Evolutionary conservation across 192 early-diverging fungal genomes (phyloP), one percentile per base, ranked within the genome.

Genomic region (Dissophora globulifera): DNA sequence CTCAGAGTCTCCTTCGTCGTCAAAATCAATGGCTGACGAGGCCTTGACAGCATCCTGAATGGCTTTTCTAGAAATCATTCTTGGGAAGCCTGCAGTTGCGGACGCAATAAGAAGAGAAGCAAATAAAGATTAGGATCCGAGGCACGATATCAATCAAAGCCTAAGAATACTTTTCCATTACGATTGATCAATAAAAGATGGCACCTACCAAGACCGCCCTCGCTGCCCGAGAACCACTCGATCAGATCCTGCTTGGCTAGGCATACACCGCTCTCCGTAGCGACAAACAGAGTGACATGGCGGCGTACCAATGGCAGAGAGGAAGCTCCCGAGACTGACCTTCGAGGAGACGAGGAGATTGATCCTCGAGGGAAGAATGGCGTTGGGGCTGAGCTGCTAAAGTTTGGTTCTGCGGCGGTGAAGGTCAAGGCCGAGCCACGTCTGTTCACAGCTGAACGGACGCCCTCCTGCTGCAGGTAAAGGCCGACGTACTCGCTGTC

Each of bases 171-270:
- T n/a, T n/a, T n/a, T n/a, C n/a, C n/a, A n/a, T n/a, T n/a, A n/a
- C 9, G 19, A 26, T 30, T 54, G 15, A 9, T 5, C 4, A n/a
- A 25, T 17, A 20, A 26, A 23, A 60, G 20, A n/a, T 4, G 4
- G 13, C 5, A 31, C 69, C 27, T 64, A 72, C 69, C 72, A 50
- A 76, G 63, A 0, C 72, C 72, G 1, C 72, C 72, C n/a, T 76
- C 72, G 19, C 63, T 50, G 32, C 72, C 72, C 20, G 72, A 76
- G 52, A 76, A 76, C 72, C 72, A 76, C 17, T 76, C 62, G 25
- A 67, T 41, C 33, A 76, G 32, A 32, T 76, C 70, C 43, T 75
- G 70, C 27, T 75, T 75, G 15, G 62, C 70, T 12, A 75, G 20
- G 43, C 70, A 75, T 15, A 60, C 70, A 16, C 70, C 70, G 13